Conservation (phyloP, 441 rosid genomes). For the Brassica hybrid region DNA sequence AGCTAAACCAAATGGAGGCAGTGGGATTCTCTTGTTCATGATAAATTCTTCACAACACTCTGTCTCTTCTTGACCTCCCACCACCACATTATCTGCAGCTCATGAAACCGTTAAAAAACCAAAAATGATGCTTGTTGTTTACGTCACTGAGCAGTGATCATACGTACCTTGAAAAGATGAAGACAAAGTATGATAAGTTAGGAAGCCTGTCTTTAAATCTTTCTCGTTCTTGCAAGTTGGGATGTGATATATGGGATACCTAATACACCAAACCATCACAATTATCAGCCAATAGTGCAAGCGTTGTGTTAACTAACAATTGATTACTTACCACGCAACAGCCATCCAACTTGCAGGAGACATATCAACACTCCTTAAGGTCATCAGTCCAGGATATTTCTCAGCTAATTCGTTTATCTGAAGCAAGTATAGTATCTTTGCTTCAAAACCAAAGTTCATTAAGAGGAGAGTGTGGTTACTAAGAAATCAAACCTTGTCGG, state of each 20-base stretch:
- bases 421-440: slow-evolving; percentile 6
- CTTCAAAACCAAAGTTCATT: neutral
- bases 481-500: slow-evolving; percentile 55
- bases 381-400: slow-evolving; percentile 55
- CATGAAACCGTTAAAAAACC: neutral
- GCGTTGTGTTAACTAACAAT: neutral
- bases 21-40: slow-evolving; percentile 43
- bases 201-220: slow-evolving; percentile 70
- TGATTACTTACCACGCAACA: slow-evolving; percentile 63
- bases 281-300: neutral
- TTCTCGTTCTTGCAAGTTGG: slow-evolving; percentile 60
- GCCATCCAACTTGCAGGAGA: slow-evolving; percentile 95
- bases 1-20: slow-evolving; percentile 72
- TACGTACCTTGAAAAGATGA: slow-evolving; percentile 72
- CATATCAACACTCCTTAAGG: slow-evolving; percentile 70
- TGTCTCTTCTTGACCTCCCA: slow-evolving; percentile 28
- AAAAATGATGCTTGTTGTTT: neutral
- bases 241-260: slow-evolving; percentile 87
- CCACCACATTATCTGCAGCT: slow-evolving; percentile 44
- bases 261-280: slow-evolving; percentile 31
- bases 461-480: neutral
- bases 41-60: slow-evolving; percentile 36
- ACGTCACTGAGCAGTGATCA: neutral
- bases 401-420: slow-evolving; percentile 50
- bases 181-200: slow-evolving; percentile 78